phyloP scores from a whole-genome alignment of 176 grass and related monocot genomes.

The Aegilops tauschii region DNA sequence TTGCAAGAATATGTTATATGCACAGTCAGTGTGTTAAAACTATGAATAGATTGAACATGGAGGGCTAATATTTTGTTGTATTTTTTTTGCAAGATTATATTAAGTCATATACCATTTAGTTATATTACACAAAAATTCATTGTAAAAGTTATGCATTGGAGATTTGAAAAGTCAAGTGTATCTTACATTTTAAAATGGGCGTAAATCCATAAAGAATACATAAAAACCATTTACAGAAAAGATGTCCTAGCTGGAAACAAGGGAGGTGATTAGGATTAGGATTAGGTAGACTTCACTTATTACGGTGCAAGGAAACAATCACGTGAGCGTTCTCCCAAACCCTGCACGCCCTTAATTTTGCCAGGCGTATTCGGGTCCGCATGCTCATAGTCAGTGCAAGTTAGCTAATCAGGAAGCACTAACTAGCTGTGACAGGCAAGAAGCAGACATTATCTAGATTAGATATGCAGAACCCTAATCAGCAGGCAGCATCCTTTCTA shows the following conservation, averaged over 20 bases:
- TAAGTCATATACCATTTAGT: no score
- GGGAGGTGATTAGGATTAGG: slow-evolving; percentile 1
- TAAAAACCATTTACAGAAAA: background rate
- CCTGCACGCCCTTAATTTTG: background rate
- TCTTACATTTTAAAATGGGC: background rate
- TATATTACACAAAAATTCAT: no score
- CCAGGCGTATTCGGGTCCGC: background rate
- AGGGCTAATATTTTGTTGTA: no score
- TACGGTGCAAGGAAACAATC: background rate
- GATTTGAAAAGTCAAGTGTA: background rate
- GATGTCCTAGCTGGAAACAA: background rate
- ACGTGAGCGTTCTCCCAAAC: background rate
- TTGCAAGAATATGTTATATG: no score
- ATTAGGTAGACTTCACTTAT: background rate
- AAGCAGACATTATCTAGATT: slow-evolving; percentile 35
- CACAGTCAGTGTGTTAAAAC: no score
- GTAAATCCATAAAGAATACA: background rate
- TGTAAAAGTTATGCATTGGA: no score
- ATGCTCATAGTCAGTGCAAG: background rate
- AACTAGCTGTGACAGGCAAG: slow-evolving; percentile 16
- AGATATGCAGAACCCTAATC: slow-evolving; percentile 25
- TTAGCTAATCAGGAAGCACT: slow-evolving; percentile 26
- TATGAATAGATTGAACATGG: no score
- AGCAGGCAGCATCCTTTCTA: slow-evolving; percentile 25
- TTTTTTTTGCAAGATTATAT: background rate